Conservation (phyloP, 192 early-diverging fungal species). For the Spizellomyces sp. region DNA sequence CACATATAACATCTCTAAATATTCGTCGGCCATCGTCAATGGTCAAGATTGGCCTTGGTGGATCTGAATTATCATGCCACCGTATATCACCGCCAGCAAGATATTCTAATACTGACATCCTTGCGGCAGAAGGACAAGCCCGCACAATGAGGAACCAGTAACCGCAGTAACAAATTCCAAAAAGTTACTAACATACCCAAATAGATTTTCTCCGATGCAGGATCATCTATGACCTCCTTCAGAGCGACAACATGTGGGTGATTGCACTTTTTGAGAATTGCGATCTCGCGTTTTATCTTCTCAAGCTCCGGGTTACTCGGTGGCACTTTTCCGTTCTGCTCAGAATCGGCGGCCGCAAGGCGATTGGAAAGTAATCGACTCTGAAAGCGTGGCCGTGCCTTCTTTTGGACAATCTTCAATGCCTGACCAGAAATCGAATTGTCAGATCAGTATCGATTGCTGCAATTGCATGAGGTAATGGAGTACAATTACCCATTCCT, state of each 20-base stretch:
- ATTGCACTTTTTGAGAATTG: conserved; percentile 92
- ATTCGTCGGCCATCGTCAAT: conserved; percentile 70
- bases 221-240: conserved; percentile 95
- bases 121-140: not conserved
- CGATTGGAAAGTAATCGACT: conserved; percentile 51
- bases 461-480: not conserved
- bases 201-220: conserved; percentile 87
- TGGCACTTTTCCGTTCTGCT: conserved; percentile 42
- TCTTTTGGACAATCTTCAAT: conserved; percentile 71
- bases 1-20: conserved; percentile 88
- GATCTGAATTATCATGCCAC: conserved; percentile 68
- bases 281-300: conserved; percentile 93
- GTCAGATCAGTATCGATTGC: not conserved
- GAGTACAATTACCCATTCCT: conserved; percentile 65
- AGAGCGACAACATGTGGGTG: conserved; percentile 91
- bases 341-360: conserved; percentile 13
- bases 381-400: conserved; percentile 53
- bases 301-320: conserved; percentile 65
- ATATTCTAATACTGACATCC: conserved; percentile 75
- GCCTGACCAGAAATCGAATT: conserved; percentile 42
- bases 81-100: conserved; percentile 89
- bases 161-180: conserved; percentile 7
- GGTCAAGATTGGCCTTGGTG: conserved; percentile 60
- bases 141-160: conserved; percentile 1
- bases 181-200: conserved; percentile 61